Evolutionary conservation across 2,329 filamentous ascomycete genomes (phyloP).

Genomic region (Monosporascus sp.): DNA sequence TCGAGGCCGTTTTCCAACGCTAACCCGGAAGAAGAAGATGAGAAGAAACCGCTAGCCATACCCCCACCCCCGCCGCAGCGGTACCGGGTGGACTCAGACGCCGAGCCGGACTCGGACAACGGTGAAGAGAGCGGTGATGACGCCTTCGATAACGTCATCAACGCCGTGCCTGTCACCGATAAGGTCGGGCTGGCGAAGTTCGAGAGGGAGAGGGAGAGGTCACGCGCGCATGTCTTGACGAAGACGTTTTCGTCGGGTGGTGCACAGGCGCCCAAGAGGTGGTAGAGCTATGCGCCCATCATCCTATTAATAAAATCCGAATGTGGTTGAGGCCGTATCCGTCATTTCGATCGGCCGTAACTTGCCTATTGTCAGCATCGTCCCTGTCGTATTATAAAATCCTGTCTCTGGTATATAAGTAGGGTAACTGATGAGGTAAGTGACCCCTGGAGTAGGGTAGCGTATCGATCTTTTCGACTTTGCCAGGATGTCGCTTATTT

Average conservation of each 20-base stretch:
- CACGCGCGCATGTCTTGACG: conserved; percentile 41
- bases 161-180: conserved; percentile 85
- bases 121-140: conserved; percentile 45
- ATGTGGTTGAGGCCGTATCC: too few species aligned
- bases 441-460: too few species aligned
- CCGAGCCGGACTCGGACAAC: conserved; percentile 68
- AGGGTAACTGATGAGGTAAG: too few species aligned
- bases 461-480: too few species aligned
- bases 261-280: conserved; percentile 43
- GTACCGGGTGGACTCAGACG: conserved; percentile 57
- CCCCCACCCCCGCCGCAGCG: conserved; percentile 46
- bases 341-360: too few species aligned
- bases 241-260: conserved; percentile 47
- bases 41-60: conserved; percentile 61
- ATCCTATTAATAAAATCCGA: too few species aligned
- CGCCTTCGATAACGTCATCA: conserved; percentile 85
- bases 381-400: too few species aligned
- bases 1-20: conserved; percentile 81
- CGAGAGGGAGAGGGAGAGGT: conserved; percentile 52
- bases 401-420: too few species aligned
- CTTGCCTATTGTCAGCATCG: too few species aligned
- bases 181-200: conserved; percentile 61
- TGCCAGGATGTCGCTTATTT: too few species aligned
- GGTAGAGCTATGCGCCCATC: conserved; percentile 20
- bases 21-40: conserved; percentile 31